These are phyloP conservation scores for Carex myosuroides DNA, from an alignment of 176 grass and related monocot genomes.

Conservation along the genomic window DNA sequence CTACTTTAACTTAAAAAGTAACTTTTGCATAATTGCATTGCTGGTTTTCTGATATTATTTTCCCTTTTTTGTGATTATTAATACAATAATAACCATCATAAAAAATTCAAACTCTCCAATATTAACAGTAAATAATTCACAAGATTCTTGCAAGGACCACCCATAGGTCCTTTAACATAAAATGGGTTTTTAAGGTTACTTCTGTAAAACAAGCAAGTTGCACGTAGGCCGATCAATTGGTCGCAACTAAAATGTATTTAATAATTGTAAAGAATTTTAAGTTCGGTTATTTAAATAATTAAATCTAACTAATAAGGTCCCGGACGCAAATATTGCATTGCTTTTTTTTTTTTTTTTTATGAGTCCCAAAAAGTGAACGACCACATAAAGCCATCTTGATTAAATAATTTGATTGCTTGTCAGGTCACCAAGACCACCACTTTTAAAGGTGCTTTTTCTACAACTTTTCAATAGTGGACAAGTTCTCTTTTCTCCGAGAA, in stretches of 20 bases:
- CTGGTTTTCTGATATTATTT: background rate
- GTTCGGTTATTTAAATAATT: constrained; percentile 1
- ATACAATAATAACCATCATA: background rate
- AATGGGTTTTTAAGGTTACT: background rate
- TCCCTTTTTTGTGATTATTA: background rate
- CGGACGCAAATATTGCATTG: background rate
- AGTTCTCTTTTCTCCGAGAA: background rate
- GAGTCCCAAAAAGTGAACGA: background rate
- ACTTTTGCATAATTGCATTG: background rate
- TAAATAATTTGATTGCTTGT: constrained; percentile 4
- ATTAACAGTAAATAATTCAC: background rate
- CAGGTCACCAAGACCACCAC: constrained; percentile 23
- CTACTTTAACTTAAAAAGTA: background rate
- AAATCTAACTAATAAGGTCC: background rate
- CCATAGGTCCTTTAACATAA: background rate
- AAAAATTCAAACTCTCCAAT: too few relatives aligned
- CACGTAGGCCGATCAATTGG: background rate
- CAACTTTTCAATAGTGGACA: constrained; percentile 3
- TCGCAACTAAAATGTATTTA: background rate
- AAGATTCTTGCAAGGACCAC: background rate
- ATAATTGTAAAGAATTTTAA: background rate
- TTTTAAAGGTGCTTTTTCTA: constrained; percentile 2
- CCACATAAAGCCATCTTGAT: background rate
- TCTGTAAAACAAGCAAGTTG: background rate
- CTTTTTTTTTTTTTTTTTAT: background rate